Conservation (phyloP, 2,329 filamentous ascomycete species). For the Beauveria varroae region DNA sequence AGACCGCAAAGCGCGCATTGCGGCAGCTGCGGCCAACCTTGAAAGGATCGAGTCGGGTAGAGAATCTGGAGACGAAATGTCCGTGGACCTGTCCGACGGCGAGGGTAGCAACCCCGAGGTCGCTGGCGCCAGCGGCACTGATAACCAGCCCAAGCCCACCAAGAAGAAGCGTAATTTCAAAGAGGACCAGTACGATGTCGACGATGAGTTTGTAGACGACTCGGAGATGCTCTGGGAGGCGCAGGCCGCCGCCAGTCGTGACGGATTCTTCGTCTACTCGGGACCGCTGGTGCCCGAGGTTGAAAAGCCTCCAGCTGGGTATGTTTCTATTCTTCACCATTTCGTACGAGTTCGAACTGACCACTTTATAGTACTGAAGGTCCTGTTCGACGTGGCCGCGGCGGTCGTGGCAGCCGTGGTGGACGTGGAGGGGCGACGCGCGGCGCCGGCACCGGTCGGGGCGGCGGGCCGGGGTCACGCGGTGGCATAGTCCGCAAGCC, state of each 20-base stretch:
- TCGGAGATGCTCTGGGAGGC: slow-evolving; percentile 94
- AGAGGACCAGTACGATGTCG: slow-evolving; percentile 76
- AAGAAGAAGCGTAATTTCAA: slow-evolving; percentile 78
- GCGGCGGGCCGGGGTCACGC: slow-evolving; percentile 59
- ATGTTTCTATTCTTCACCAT: slow-evolving; percentile 20
- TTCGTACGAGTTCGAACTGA: slow-evolving; percentile 24
- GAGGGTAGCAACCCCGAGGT: slow-evolving; percentile 88
- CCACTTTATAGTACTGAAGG: slow-evolving; percentile 55
- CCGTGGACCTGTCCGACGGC: slow-evolving; percentile 63
- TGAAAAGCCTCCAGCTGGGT: slow-evolving; percentile 59
- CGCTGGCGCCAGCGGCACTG: slow-evolving; percentile 53
- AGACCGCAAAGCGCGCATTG: slow-evolving; percentile 80
- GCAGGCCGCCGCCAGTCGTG: slow-evolving; percentile 85
- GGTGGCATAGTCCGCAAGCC: slow-evolving; percentile 75
- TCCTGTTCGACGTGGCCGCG: slow-evolving; percentile 60
- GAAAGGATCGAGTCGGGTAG: slow-evolving; percentile 65
- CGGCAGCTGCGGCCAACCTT: slow-evolving; percentile 77
- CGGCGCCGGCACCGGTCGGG: slow-evolving; percentile 35
- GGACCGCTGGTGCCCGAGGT: slow-evolving; percentile 83
- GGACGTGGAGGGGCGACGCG: slow-evolving; percentile 55
- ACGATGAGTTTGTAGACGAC: slow-evolving; percentile 84
- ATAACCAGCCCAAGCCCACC: slow-evolving; percentile 57
- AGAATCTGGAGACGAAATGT: slow-evolving; percentile 76
- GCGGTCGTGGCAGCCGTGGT: slow-evolving; percentile 42
- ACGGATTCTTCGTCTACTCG: slow-evolving; percentile 97